Evolutionary conservation across 2,329 filamentous ascomycete species (phyloP).

Genomic region (Ascochyta viciae-villosae): DNA sequence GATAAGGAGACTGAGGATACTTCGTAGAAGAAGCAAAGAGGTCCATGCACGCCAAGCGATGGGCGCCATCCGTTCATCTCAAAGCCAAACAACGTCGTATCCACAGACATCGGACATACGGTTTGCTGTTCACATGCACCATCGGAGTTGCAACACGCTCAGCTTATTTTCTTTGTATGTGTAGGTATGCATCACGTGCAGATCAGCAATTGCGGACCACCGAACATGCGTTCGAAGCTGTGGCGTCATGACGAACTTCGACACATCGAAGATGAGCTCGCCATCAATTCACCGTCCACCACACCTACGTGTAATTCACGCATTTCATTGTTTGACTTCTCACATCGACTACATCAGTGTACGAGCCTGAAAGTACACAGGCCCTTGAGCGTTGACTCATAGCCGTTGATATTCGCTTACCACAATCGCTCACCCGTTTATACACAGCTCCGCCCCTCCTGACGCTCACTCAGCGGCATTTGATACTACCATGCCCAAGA

Average conservation of each 20-base stretch:
- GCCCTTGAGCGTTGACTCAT: slow-evolving; percentile 11
- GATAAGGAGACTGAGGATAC: slow-evolving; percentile 8
- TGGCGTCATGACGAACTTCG: slow-evolving; percentile 19
- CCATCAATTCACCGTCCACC: not conserved
- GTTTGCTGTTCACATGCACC: not conserved
- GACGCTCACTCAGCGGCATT: not conserved
- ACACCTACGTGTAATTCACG: not conserved
- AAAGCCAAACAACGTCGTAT: not conserved
- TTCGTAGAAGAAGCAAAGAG: not conserved
- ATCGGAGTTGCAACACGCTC: not conserved
- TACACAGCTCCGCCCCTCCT: not conserved
- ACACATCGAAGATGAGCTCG: slow-evolving; percentile 5
- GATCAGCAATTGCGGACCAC: not conserved
- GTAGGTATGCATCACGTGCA: slow-evolving; percentile 6
- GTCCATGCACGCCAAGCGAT: slow-evolving; percentile 11
- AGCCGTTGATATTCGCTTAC: slow-evolving; percentile 5
- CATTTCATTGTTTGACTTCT: not conserved
- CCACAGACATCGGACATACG: no score
- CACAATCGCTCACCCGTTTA: not conserved
- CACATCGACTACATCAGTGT: not conserved
- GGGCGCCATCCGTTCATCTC: not conserved
- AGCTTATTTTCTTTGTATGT: not conserved
- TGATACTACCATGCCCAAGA: slow-evolving; percentile 55
- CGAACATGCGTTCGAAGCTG: slow-evolving; percentile 1
- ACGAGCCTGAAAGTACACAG: not conserved